Evolutionary conservation across 768 basidiomycete genomes (phyloP), one percentile per base, ranked within the genome.

Genomic region (Tephrocybe rancida): DNA sequence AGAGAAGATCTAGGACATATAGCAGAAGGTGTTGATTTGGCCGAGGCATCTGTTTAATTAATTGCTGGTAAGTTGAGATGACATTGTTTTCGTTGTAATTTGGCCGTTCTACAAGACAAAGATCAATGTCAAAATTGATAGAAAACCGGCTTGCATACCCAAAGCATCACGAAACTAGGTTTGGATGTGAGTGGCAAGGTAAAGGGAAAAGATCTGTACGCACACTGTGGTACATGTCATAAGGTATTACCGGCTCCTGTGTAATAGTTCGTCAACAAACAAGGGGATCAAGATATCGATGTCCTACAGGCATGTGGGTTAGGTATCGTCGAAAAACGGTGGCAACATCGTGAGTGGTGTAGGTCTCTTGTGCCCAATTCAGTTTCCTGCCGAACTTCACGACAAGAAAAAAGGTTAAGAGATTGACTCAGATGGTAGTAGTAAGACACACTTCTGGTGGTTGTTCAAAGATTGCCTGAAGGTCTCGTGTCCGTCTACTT

Each of bases 341-440:
- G 18, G 96, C 96, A 46, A 97, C 94, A 67, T 99, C 96, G 67
- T 99, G 96, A 13, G 93, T 83, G n/a, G 89, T 96, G 68, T 88
- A 98, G 18, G 81, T 76, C 63, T 90, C 87, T 54, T 83, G 75
- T 64, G 86, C 87, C 95, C 96, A 98, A 61, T 97, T 90, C 37
- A 99, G 75, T 48, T 85, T 82, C 72, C 97, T 98, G 55, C 96
- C 96, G 61, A 92, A 99, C 95, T 96, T n/a, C n/a, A n/a, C n/a
- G 14, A 37, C 35, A 16, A 63, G 39, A 27, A 43, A 26, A 48
- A 27, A 16, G 18, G 16, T 47, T 19, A 35, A 38, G 5, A 24
- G 8, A 21, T 24, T 22, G 41, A 53, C 45, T 51, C n/a, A n/a
- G n/a, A n/a, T n/a, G n/a, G n/a, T 41, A 50, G 29, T 19, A 54